A percentile compares a stretch with the other conserved stretches of the same genome.
Evolutionary conservation across 2,329 filamentous ascomycete species (phyloP).

Genomic region (Colletotrichum siamense): DNA sequence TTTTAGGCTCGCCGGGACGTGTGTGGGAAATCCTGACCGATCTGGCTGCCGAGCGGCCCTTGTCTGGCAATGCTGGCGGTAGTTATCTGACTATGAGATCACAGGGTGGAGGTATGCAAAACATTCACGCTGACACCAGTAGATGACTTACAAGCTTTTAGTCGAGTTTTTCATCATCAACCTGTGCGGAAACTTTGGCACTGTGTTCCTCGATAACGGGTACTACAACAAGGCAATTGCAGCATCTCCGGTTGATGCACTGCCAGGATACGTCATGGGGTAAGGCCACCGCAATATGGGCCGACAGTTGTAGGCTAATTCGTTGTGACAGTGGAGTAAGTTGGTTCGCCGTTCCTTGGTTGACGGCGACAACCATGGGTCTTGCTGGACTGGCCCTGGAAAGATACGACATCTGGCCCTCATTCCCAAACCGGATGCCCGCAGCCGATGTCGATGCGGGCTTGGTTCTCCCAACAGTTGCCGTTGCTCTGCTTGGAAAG

Average conservation of each 20-base stretch:
- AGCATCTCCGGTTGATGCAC: constrained; percentile 81
- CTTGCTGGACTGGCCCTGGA: constrained; percentile 83
- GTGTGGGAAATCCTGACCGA: constrained; percentile 81
- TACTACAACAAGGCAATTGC: constrained; percentile 97
- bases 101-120: constrained; percentile 64
- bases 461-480: constrained; percentile 83
- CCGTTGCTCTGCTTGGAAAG: constrained; percentile 81
- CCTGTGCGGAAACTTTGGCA: constrained; percentile 81
- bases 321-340: constrained; percentile 60
- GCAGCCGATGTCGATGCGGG: constrained; percentile 80
- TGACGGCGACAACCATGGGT: constrained; percentile 88
- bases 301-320: neutral
- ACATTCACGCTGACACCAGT: rapidly evolving
- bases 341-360: constrained; percentile 94
- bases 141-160: neutral
- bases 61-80: constrained; percentile 79
- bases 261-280: constrained; percentile 88
- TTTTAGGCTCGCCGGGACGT: constrained; percentile 75
- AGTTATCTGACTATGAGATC: constrained; percentile 89
- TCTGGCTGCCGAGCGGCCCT: constrained; percentile 73
- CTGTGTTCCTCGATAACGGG: constrained; percentile 85
- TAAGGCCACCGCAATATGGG: neutral
- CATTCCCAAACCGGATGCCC: constrained; percentile 74
- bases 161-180: constrained; percentile 91
- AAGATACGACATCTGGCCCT: constrained; percentile 73